A percentile compares a stretch with the other conserved stretches of the same genome.
Conservation (phyloP, 805 yeast species). For the Saitoella complicata region DNA sequence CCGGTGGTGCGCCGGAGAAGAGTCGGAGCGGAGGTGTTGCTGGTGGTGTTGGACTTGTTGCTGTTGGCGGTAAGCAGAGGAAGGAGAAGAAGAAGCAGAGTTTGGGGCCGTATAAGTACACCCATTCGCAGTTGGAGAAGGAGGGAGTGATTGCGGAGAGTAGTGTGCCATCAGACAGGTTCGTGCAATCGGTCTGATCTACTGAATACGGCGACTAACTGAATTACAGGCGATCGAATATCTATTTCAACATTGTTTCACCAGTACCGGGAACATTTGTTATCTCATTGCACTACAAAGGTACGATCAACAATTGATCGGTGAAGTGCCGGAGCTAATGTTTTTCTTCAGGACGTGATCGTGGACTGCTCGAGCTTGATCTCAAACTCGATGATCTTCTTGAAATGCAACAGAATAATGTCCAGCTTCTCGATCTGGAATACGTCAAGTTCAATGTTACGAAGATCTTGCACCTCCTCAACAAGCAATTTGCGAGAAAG, state of each 20-base stretch:
- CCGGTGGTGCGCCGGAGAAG: constrained; percentile 14
- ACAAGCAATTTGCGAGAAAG: constrained; percentile 15
- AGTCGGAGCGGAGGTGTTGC: constrained; percentile 13
- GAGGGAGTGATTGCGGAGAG: constrained; percentile 18
- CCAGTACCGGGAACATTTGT: constrained; percentile 20
- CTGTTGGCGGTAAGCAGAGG: constrained; percentile 4
- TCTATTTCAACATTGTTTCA: constrained; percentile 17
- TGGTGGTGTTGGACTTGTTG: constrained; percentile 8
- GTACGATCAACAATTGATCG: constrained; percentile 2
- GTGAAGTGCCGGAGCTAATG: too few relatives aligned
- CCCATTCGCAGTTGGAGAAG: constrained; percentile 15
- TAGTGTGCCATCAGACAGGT: constrained; percentile 14
- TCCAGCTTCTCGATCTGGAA: constrained; percentile 17
- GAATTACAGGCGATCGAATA: constrained; percentile 7
- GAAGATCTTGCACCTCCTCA: constrained; percentile 15
- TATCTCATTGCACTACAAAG: constrained; percentile 18
- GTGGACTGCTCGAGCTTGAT: constrained; percentile 19
- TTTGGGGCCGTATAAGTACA: constrained; percentile 15
- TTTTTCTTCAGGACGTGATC: constrained; percentile 7
- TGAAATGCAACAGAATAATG: constrained; percentile 15
- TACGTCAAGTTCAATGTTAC: constrained; percentile 17
- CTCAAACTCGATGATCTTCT: constrained; percentile 22
- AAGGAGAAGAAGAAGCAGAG: constrained; percentile 9
- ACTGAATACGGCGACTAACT: too few relatives aligned
- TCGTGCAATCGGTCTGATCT: too few relatives aligned